Base-by-base conservation (phyloP, 2,329 filamentous ascomycete genomes). In the Teratosphaeria pseudoeucalypti region DNA sequence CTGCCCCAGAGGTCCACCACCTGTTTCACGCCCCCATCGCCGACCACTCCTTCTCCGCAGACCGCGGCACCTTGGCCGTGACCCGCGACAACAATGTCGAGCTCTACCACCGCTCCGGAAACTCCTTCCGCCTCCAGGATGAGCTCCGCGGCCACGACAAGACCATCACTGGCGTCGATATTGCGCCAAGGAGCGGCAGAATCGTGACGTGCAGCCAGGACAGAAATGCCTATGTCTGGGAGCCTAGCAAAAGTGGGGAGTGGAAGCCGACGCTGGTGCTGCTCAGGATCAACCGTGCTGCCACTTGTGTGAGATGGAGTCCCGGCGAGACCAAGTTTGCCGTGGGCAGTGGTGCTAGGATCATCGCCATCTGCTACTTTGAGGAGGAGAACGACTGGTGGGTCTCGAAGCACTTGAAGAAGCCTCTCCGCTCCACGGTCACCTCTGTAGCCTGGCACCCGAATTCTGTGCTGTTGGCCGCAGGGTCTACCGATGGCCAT, bases 321-420 rank as follows among this genome's bases (percentile, higher is more conserved):
- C 94, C 94, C 2, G 92, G 89, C 26, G 94, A 99, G 81, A 88
- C 86, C 73, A 99, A 99, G 77, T 99, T 99, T 74, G 94, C 94
- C 58, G 94, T 97, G 29, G 94, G 94, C 62, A 96, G 92, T 32
- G 94, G 94, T 63, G 94, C 96, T 68, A 87, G 94, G 64, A 88
- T 96, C 65, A 96, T 99, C 70, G 91, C 94, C 49, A 84, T 97
- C 67, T 99, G 94, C 81, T 97, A 97, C 79, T 99, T 99, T 69
- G 94, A 99, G 73, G 90, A 96, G 74, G 94, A 99, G 76, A 96
- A 99, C 76, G 92, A 99, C 79, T 99, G 94, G 94, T 99, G 94
- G 94, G 92, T 99, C 52, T 96, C 92, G 43, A 99, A 99, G 82
- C 94, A 99, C 77, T 78, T 99, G 72, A 97, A 97, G 85, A 99